Evolutionary conservation across 106 monocot genomes (phyloP).

Genomic region (Phalaenopsis aphrodite): DNA sequence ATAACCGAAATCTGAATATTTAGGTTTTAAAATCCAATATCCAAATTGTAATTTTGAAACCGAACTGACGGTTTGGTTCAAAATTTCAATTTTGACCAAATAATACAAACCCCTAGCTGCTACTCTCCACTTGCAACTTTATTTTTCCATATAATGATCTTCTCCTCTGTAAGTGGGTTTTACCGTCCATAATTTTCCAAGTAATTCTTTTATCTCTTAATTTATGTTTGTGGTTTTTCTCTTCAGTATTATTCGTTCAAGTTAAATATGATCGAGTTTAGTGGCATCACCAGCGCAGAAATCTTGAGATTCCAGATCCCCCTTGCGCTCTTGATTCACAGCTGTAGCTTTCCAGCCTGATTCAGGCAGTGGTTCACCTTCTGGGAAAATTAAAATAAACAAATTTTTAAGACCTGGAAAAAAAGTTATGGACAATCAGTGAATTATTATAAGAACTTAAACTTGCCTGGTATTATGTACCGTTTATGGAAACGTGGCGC

Average conservation of each 20-base stretch:
- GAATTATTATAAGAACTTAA: neutral
- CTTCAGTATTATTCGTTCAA: neutral
- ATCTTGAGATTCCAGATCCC: conserved; percentile 19
- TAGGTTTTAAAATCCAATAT: no score
- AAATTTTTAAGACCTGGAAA: neutral
- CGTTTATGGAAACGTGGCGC: conserved; percentile 78
- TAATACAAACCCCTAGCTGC: no score
- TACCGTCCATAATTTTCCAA: no score
- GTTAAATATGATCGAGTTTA: neutral
- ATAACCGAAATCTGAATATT: no score
- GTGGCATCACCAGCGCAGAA: conserved; percentile 37
- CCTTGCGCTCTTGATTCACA: conserved; percentile 14
- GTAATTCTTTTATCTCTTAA: no score
- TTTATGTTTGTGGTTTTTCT: no score
- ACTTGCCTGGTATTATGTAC: conserved; percentile 66
- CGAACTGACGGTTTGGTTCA: no score
- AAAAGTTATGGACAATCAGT: neutral
- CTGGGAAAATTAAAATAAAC: conserved; percentile 17
- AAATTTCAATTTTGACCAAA: no score
- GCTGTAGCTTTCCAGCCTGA: conserved; percentile 45
- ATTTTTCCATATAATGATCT: no score
- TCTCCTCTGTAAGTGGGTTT: no score
- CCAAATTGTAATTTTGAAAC: no score
- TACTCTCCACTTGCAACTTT: no score
- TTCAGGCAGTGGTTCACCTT: conserved; percentile 41